phyloP scores from a whole-genome alignment of 1,284 basidiomycete species.

The Thecaphora thlaspeos region DNA sequence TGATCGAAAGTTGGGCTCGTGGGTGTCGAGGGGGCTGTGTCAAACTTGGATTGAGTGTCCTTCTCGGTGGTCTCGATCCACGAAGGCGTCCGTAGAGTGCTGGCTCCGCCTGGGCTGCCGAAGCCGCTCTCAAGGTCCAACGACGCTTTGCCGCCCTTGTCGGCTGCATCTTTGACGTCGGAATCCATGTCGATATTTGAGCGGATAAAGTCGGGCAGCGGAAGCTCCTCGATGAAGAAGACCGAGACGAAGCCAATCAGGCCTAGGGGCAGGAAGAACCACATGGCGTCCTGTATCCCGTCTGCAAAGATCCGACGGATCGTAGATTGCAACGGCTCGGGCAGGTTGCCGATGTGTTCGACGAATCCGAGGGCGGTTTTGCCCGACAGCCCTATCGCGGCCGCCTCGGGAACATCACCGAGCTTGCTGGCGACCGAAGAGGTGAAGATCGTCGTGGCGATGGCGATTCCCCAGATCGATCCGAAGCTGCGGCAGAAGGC shows the following conservation, averaged over 20 bases:
- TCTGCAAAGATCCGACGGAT: conserved; percentile 28
- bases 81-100: too few relatives aligned
- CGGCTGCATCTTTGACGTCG: not conserved
- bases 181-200: conserved; percentile 9
- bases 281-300: conserved; percentile 28
- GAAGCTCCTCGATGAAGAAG: conserved; percentile 37
- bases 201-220: conserved; percentile 33
- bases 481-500: conserved; percentile 41
- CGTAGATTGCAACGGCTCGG: conserved; percentile 16
- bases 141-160: too few relatives aligned
- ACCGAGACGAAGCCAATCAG: conserved; percentile 23
- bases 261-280: conserved; percentile 28
- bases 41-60: too few relatives aligned
- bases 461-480: conserved; percentile 42
- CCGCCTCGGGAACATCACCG: conserved; percentile 13
- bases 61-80: too few relatives aligned
- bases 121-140: too few relatives aligned
- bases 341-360: conserved; percentile 22
- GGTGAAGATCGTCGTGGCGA: conserved; percentile 38
- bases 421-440: conserved; percentile 21
- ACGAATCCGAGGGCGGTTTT: conserved; percentile 34
- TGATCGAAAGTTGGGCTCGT: too few relatives aligned
- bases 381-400: conserved; percentile 25
- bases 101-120: too few relatives aligned
- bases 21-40: too few relatives aligned